Evolutionary conservation across 192 early-diverging fungal species (phyloP).

Genomic region (Spinellus fusiger): DNA sequence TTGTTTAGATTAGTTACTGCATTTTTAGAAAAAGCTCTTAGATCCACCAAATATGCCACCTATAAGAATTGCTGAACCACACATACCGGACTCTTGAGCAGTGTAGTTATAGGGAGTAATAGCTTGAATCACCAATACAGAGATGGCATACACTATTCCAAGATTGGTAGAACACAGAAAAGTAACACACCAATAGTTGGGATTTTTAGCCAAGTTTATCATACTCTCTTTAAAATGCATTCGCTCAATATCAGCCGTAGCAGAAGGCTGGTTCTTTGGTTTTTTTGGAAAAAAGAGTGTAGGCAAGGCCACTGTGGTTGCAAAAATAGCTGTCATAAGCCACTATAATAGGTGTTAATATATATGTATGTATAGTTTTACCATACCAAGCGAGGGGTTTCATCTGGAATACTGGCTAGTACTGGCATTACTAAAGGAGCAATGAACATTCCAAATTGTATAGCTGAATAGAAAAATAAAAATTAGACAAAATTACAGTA

Average conservation of each 20-base stretch:
- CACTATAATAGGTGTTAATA: background rate
- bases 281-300: conserved; percentile 12
- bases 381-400: conserved; percentile 14
- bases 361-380: no score
- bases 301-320: conserved; percentile 8
- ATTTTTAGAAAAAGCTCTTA: conserved; percentile 3
- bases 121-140: conserved; percentile 16
- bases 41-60: conserved; percentile 16
- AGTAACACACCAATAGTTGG: conserved; percentile 7
- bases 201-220: background rate
- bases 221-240: conserved; percentile 13
- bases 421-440: conserved; percentile 13
- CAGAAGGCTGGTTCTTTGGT: conserved; percentile 13
- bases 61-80: conserved; percentile 9
- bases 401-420: conserved; percentile 8
- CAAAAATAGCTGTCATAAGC: no score
- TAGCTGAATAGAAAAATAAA: background rate
- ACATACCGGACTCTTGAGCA: conserved; percentile 17
- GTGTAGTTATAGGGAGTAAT: conserved; percentile 22
- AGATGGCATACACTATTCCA: conserved; percentile 13
- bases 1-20: background rate
- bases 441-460: conserved; percentile 11
- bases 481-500: background rate
- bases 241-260: conserved; percentile 5
- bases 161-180: conserved; percentile 8